These are phyloP conservation scores for Fusarium fracticaudum DNA, from an alignment of 2,329 filamentous ascomycete species.

Conservation along the genomic window DNA sequence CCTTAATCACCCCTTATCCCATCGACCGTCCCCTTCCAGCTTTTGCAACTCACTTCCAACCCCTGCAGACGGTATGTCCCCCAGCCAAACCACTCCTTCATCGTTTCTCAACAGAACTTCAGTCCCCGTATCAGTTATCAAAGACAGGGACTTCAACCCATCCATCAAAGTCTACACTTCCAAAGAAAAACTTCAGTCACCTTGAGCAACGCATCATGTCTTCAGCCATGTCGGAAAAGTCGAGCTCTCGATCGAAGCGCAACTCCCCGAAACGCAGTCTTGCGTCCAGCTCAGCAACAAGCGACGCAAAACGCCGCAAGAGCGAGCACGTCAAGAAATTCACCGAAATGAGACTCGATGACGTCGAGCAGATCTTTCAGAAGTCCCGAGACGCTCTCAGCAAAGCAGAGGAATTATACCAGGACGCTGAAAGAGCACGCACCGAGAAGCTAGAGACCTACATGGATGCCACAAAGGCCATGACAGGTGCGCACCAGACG, in stretches of 20 bases:
- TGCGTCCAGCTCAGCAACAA: background rate
- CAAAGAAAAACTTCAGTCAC: rapidly evolving
- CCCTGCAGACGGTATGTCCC: rapidly evolving
- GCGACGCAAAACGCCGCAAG: background rate
- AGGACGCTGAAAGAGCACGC: background rate
- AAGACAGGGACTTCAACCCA: too few species aligned
- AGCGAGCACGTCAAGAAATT: background rate
- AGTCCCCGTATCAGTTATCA: background rate
- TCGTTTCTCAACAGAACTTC: background rate
- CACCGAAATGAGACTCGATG: background rate
- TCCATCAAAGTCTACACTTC: background rate
- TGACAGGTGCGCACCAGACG: background rate
- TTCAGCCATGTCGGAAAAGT: background rate
- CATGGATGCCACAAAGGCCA: background rate
- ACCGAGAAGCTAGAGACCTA: background rate
- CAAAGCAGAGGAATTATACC: background rate
- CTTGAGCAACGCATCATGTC: rapidly evolving
- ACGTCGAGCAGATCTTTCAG: background rate
- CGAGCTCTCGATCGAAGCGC: background rate
- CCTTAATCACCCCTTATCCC: background rate
- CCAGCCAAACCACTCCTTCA: background rate
- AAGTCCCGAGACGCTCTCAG: background rate
- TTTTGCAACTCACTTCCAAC: background rate
- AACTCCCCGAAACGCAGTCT: background rate
- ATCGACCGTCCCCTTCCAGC: background rate